Evolutionary conservation across 2,329 filamentous ascomycete species (phyloP).

Genomic region (Clonostachys rhizophaga): DNA sequence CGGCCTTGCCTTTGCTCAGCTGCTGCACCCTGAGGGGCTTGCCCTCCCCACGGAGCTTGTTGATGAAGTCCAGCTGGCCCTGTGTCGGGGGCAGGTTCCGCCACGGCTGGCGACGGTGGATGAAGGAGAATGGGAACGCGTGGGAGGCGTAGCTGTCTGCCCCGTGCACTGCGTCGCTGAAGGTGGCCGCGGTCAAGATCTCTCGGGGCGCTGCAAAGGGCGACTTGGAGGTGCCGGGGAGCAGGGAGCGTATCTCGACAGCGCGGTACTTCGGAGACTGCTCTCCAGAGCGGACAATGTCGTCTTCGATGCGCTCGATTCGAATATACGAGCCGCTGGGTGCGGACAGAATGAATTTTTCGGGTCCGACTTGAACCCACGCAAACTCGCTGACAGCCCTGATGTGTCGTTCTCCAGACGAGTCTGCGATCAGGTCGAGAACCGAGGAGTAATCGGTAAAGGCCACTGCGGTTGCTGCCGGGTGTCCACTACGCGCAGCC

Average conservation of each 20-base stretch:
- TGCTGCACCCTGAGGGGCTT: conserved; percentile 48
- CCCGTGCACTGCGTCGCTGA: conserved; percentile 75
- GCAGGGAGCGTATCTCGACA: conserved; percentile 43
- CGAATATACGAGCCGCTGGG: conserved; percentile 57
- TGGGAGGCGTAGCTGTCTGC: conserved; percentile 75
- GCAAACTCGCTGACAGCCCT: conserved; percentile 68
- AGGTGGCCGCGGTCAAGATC: conserved; percentile 60
- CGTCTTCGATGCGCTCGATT: conserved; percentile 34
- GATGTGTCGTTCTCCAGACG: conserved; percentile 73
- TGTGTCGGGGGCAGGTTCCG: conserved; percentile 59
- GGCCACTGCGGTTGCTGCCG: conserved; percentile 45
- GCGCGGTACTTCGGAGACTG: conserved; percentile 28
- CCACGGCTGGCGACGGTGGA: conserved; percentile 66
- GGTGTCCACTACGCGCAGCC: conserved; percentile 1
- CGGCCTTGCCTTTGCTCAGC: conserved; percentile 74
- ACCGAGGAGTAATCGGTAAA: conserved; percentile 92
- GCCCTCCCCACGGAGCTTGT: conserved; percentile 52
- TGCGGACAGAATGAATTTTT: conserved; percentile 67
- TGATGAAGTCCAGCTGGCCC: conserved; percentile 65
- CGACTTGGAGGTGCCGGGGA: conserved; percentile 35
- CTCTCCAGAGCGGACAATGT: conserved; percentile 7
- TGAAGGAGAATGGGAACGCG: conserved; percentile 62
- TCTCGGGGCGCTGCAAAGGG: conserved; percentile 66
- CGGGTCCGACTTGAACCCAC: conserved; percentile 76
- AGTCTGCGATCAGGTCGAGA: conserved; percentile 84